Evolutionary conservation across 257 asterid genomes (phyloP).

Genomic region (Buddleja alternifolia): DNA sequence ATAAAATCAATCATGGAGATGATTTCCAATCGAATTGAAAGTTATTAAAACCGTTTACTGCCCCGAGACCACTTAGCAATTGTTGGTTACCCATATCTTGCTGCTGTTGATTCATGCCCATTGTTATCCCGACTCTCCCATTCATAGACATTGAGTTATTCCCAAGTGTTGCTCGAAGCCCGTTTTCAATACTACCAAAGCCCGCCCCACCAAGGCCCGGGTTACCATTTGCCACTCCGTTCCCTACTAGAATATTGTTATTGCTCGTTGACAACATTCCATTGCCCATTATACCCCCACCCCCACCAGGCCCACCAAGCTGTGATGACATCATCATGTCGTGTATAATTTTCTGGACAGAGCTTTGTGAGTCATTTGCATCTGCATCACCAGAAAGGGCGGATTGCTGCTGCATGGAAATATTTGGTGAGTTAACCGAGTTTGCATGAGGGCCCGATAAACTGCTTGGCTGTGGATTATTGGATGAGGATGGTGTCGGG

Average conservation of each 20-base stretch:
- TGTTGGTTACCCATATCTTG: conserved; percentile 84
- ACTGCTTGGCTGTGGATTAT: conserved; percentile 58
- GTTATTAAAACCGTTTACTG: conserved; percentile 75
- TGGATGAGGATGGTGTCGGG: conserved; percentile 70
- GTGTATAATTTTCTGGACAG: conserved; percentile 93
- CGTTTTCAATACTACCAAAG: conserved; percentile 59
- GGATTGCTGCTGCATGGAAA: conserved; percentile 71
- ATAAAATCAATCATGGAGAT: conserved; percentile 53
- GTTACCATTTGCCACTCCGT: conserved; percentile 56
- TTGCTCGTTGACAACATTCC: conserved; percentile 54
- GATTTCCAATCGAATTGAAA: conserved; percentile 91
- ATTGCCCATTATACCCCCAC: conserved; percentile 61
- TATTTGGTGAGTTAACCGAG: conserved; percentile 60
- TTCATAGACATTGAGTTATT: conserved; percentile 61
- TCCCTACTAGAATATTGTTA: conserved; percentile 55
- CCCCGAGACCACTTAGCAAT: conserved; percentile 72
- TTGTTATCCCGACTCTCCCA: conserved; percentile 75
- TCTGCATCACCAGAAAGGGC: conserved; percentile 66
- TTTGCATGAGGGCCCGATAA: conserved; percentile 51
- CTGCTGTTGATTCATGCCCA: conserved; percentile 72
- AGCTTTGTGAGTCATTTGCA: conserved; percentile 84
- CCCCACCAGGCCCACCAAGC: conserved; percentile 41
- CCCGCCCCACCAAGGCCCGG: conserved; percentile 61
- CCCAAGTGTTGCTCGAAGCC: conserved; percentile 71
- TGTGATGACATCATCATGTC: conserved; percentile 90